These are phyloP conservation scores for Cladosporium sp. DNA, from an alignment of 2,329 filamentous ascomycete genomes.

Conservation along the genomic window DNA sequence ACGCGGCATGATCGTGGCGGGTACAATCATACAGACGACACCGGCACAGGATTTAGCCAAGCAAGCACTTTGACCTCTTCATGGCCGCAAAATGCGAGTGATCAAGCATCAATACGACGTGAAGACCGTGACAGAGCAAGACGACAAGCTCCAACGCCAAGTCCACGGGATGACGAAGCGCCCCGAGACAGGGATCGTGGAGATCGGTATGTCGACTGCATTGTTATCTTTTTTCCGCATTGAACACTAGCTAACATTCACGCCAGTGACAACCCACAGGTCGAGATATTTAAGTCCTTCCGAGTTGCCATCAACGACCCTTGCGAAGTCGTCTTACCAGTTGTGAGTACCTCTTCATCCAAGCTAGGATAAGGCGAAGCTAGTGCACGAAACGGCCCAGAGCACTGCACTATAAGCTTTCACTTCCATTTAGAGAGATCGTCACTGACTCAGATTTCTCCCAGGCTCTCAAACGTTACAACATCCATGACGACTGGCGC, in stretches of 20 bases:
- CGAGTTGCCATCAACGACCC: conserved; percentile 97
- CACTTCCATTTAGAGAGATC: too few species aligned
- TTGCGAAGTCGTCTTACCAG: conserved; percentile 93
- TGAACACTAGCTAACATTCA: not conserved
- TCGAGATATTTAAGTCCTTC: conserved; percentile 99
- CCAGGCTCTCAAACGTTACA: conserved; percentile 86
- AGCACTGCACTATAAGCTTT: too few species aligned
- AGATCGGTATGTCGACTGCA: conserved; percentile 17
- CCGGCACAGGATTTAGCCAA: conserved; percentile 22
- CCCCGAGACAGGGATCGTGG: conserved; percentile 18
- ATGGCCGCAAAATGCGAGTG: conserved; percentile 17
- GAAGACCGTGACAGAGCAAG: conserved; percentile 24
- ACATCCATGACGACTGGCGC: conserved; percentile 96
- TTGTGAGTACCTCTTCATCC: conserved; percentile 35
- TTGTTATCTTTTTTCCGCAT: not conserved
- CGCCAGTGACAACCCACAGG: conserved; percentile 46
- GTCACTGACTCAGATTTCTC: not conserved
- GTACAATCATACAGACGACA: conserved; percentile 22
- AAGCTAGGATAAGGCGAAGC: not conserved
- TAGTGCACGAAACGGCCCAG: not conserved
- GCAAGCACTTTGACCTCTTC: conserved; percentile 19
- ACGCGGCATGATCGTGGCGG: conserved; percentile 2
- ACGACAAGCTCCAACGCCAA: conserved; percentile 26
- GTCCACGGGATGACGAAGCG: conserved; percentile 28
- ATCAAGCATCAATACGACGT: conserved; percentile 11